Conservation (phyloP, 2,329 filamentous ascomycete species). For the Sporothrix pseudoabietina region DNA sequence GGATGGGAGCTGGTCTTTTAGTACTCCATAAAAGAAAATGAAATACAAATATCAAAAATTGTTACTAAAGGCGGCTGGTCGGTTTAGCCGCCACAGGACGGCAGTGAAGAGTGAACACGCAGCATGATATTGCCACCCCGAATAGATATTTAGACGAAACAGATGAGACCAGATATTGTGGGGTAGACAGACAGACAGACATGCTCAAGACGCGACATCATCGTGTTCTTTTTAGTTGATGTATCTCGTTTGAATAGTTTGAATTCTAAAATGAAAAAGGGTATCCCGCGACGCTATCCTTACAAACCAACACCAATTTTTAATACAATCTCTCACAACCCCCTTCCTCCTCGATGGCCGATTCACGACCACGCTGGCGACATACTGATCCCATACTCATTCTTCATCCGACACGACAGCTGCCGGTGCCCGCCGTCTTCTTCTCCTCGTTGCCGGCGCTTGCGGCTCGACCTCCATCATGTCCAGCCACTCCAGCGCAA, state of each 20-base stretch:
- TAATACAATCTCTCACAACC: background rate
- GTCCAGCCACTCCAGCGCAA: constrained; percentile 79
- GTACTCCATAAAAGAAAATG: too few relatives aligned
- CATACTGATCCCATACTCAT: background rate
- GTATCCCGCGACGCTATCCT: too few relatives aligned
- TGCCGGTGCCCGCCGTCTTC: background rate
- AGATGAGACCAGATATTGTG: background rate
- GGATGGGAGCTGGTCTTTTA: too few relatives aligned
- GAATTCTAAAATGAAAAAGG: too few relatives aligned
- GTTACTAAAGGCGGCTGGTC: too few relatives aligned
- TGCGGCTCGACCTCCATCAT: constrained; percentile 50
- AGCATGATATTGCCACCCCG: too few relatives aligned
- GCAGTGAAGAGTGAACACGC: too few relatives aligned
- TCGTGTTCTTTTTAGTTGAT: background rate
- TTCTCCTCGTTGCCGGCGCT: background rate
- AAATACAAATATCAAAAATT: too few relatives aligned
- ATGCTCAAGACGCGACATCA: background rate
- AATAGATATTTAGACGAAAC: background rate
- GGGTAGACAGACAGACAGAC: background rate
- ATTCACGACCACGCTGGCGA: constrained; percentile 2
- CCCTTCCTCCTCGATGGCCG: background rate
- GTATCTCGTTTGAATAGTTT: too few relatives aligned
- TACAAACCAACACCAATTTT: background rate
- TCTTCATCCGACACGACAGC: background rate
- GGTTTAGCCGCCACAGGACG: too few relatives aligned